phyloP scores from a whole-genome alignment of 202 grass and related monocot genomes.

The Brachypodium distachyon region DNA sequence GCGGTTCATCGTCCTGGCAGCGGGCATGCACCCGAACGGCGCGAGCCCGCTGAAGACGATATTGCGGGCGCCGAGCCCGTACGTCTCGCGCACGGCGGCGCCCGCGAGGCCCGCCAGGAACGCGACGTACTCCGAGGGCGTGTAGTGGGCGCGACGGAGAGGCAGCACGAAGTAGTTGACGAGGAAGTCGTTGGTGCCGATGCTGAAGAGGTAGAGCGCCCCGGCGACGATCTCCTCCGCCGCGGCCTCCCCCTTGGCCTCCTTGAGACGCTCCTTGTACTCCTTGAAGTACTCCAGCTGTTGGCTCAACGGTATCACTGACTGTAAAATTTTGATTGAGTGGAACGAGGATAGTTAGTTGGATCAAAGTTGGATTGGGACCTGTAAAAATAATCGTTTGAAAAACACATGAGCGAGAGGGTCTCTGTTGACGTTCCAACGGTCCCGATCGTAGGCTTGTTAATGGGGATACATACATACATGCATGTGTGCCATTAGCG shows the following conservation, averaged over 20 bases:
- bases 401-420: no score
- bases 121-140: slow-evolving; percentile 25
- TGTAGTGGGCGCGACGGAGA: slow-evolving; percentile 26
- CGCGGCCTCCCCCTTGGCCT: slow-evolving; percentile 14
- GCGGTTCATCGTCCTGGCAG: slow-evolving; percentile 15
- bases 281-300: slow-evolving; percentile 68
- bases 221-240: slow-evolving; percentile 34
- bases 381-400: no score
- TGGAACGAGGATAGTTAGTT: no score
- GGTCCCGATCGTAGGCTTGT: no score
- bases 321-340: slow-evolving; percentile 18
- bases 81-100: slow-evolving; percentile 9
- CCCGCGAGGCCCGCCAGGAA: slow-evolving; percentile 41
- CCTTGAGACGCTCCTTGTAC: slow-evolving; percentile 41
- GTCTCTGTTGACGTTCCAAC: no score
- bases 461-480: no score
- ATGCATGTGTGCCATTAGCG: no score
- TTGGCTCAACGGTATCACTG: slow-evolving; percentile 41
- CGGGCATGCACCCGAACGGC: slow-evolving; percentile 47
- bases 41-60: slow-evolving; percentile 34
- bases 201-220: slow-evolving; percentile 55
- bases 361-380: not conserved
- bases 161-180: slow-evolving; percentile 38
- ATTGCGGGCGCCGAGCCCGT: slow-evolving; percentile 56
- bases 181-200: slow-evolving; percentile 84